Percentiles rank a stretch among this genome's conserved stretches.
Conservation (phyloP, 2,329 filamentous ascomycete species). For the Calonectria pteridis region DNA sequence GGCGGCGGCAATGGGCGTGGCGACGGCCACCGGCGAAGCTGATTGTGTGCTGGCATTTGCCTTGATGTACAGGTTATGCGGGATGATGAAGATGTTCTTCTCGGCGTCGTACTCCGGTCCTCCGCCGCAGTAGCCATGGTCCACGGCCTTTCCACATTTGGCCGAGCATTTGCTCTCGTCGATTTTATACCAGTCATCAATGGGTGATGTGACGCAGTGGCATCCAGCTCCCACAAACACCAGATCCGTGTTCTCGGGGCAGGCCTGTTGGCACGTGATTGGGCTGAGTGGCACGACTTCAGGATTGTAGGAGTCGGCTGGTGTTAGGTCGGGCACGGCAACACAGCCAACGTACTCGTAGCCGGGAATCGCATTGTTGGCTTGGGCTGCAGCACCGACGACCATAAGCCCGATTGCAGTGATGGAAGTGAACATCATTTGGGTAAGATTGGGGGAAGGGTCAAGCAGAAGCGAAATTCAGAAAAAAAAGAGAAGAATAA, state of each 20-base stretch:
- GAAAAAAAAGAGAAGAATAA: not conserved
- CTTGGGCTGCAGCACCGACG: not conserved
- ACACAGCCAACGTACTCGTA: conserved; percentile 11
- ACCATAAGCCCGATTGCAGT: not conserved
- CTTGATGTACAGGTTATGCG: not conserved
- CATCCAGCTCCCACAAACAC: conserved; percentile 2
- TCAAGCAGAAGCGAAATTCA: not conserved
- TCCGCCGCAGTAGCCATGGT: conserved; percentile 1
- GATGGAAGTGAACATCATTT: not conserved
- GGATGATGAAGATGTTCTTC: not conserved
- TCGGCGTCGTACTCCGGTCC: not conserved
- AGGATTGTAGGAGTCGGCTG: not conserved
- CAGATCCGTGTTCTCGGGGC: not conserved
- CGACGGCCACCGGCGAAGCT: not conserved
- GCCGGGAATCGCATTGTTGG: not conserved
- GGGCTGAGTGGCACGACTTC: not conserved
- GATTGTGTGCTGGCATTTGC: not conserved
- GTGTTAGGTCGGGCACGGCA: not conserved
- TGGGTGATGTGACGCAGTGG: conserved; percentile 10
- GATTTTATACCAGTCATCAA: not conserved
- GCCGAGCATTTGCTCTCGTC: not conserved
- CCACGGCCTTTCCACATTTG: not conserved
- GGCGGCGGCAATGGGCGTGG: not conserved
- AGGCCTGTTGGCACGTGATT: not conserved
- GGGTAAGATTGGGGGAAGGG: not conserved